phyloP scores from a whole-genome alignment of 179 eudicot species.

The Spergularia azorica region DNA sequence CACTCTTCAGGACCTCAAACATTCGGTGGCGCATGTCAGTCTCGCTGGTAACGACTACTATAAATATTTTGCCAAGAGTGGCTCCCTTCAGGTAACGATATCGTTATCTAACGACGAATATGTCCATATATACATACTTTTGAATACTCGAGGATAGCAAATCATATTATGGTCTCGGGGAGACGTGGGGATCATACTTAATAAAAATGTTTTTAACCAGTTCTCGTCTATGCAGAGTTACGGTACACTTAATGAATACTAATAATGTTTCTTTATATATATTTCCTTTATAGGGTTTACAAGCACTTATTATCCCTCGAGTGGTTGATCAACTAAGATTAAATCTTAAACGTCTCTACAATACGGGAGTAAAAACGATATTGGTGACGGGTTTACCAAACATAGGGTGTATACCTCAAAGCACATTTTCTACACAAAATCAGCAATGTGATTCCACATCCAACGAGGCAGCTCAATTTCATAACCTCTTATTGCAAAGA shows the following conservation, averaged over 20 bases:
- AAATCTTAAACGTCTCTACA: constrained; percentile 49
- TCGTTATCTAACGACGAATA: not conserved
- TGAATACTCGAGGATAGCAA: no score
- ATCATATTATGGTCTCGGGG: no score
- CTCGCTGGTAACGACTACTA: constrained; percentile 78
- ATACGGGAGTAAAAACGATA: constrained; percentile 56
- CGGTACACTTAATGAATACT: no score
- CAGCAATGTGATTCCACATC: constrained; percentile 51
- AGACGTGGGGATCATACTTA: no score
- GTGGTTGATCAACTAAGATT: constrained; percentile 54
- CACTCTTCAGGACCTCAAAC: constrained; percentile 37
- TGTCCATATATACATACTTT: no score
- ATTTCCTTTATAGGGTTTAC: constrained; percentile 31
- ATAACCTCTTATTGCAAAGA: constrained; percentile 56
- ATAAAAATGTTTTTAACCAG: no score
- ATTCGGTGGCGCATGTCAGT: constrained; percentile 58
- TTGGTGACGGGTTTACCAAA: constrained; percentile 62
- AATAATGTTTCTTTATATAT: no score
- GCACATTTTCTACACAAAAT: constrained; percentile 35
- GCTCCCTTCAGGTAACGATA: constrained; percentile 45
- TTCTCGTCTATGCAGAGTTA: no score
- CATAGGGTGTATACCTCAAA: constrained; percentile 69
- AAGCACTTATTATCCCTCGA: constrained; percentile 33
- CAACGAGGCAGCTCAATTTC: constrained; percentile 46
- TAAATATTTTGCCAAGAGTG: constrained; percentile 45